Percentiles rank a stretch among this genome's conserved stretches.
Evolutionary conservation across 225 moss, liverwort and hornwort species (phyloP).

Genomic region (Takakia lepidozioides): DNA sequence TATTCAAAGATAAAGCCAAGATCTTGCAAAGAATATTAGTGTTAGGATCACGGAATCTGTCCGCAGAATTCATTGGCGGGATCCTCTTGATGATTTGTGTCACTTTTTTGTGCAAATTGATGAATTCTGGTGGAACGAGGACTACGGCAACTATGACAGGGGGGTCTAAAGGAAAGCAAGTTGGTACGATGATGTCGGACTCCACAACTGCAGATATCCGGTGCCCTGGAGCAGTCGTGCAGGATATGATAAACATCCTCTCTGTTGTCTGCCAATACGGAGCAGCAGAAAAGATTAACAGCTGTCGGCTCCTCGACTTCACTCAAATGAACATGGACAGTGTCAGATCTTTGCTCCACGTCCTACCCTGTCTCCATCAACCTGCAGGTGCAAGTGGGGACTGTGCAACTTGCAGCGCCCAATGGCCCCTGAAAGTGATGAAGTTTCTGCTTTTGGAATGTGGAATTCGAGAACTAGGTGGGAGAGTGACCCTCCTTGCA

Average conservation of each 20-base stretch:
- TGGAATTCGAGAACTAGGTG: conserved; percentile 29
- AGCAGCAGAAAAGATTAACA: conserved; percentile 23
- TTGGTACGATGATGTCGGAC: too few species aligned
- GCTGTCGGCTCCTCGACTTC: conserved; percentile 16
- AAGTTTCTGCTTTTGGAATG: conserved; percentile 48
- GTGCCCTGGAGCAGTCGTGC: conserved; percentile 21
- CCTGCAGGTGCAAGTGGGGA: conserved; percentile 24
- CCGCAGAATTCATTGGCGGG: conserved; percentile 41
- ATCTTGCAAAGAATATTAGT: conserved; percentile 31
- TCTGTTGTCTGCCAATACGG: conserved; percentile 39
- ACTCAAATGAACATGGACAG: conserved; percentile 24
- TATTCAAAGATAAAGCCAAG: conserved; percentile 38
- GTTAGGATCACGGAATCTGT: conserved; percentile 37
- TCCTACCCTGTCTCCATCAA: conserved; percentile 26
- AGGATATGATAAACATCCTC: conserved; percentile 48
- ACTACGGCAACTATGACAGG: too few species aligned
- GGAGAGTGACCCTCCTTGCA: conserved; percentile 38
- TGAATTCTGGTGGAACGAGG: conserved; percentile 20
- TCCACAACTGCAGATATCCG: too few species aligned
- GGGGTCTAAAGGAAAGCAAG: too few species aligned
- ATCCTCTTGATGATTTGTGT: conserved; percentile 49
- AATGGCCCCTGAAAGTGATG: conserved; percentile 48
- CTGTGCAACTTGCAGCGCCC: conserved; percentile 20
- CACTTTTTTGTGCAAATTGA: conserved; percentile 39
- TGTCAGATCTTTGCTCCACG: conserved; percentile 30